Evolutionary conservation across 1,284 basidiomycete species (phyloP), one percentile per base, ranked within the genome.

Genomic region (Spongispora temasekensis): DNA sequence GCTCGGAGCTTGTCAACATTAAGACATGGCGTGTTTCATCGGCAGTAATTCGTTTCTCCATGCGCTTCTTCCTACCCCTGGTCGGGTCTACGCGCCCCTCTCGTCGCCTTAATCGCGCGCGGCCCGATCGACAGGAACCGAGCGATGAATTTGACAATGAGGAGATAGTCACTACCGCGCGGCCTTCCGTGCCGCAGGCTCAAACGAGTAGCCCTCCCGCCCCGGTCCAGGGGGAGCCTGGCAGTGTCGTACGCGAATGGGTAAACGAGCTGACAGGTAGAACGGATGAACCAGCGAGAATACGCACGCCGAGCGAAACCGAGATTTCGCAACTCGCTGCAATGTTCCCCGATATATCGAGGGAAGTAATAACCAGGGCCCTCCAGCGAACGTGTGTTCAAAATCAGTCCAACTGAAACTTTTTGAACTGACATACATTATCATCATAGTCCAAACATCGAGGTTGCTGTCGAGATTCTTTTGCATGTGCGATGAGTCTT

Each of bases 321-420:
- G 93, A 95, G 76, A 90, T 95, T 53, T 76, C 78, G 23, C 87
- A 90, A 53, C 70, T 95, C 62, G 84, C 83, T 54, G 82, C 76
- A 57, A 94, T 96, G 90, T 96, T 96, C 72, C 93, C 94, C 19
- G 86, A 91, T 71, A 71, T 93, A 34, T 82, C 83, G 30, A 79
- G 92, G 56, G 89, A 91, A 54, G 82, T 86, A n/a, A 78, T 95
- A n/a, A 82, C 94, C 12, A 84, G 82, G 34, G 88, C 92, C 9
- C 77, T 96, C 48, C 93, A 95, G 71, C 78, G 90, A 73, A 94
- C 90, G 93, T 93, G 70, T 69, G 87, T 76, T 61, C 56, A 34
- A 17, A 25, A 58, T 58, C 19, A 3, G 31, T 48, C 19, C 19
- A 17, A 51, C 25, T 50, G 52, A 61, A 53, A 50, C 55, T 48